Evolutionary conservation across 768 basidiomycete genomes (phyloP).

Genomic region (Hericium coralloides): DNA sequence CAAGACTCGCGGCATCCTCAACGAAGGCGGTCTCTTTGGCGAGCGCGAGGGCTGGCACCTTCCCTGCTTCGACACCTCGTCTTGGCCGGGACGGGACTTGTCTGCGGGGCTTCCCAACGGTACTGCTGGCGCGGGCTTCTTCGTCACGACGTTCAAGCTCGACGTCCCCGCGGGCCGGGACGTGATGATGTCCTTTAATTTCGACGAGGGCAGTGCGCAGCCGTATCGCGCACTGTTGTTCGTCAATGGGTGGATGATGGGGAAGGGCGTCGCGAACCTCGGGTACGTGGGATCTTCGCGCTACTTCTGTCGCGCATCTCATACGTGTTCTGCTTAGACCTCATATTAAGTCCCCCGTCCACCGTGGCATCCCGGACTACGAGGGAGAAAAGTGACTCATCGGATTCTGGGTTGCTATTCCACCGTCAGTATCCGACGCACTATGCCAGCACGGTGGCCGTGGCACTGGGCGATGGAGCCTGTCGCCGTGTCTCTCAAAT

Average conservation of each 20-base stretch:
- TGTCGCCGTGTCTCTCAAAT: constrained; percentile 12
- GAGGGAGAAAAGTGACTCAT: constrained; percentile 54
- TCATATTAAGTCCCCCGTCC: constrained; percentile 76
- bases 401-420: background rate
- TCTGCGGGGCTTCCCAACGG: constrained; percentile 47
- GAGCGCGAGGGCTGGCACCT: constrained; percentile 40
- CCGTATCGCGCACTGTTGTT: constrained; percentile 68
- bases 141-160: constrained; percentile 64
- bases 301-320: background rate
- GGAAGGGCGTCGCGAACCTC: constrained; percentile 39
- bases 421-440: no score
- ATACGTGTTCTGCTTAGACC: constrained; percentile 35
- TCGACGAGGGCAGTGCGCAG: constrained; percentile 51
- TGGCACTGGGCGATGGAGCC: constrained; percentile 26
- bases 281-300: constrained; percentile 13
- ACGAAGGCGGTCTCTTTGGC: constrained; percentile 36
- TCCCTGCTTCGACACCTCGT: constrained; percentile 50
- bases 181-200: constrained; percentile 62
- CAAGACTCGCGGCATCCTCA: constrained; percentile 38
- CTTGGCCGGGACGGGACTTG: constrained; percentile 51
- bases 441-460: constrained; percentile 8
- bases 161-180: constrained; percentile 51
- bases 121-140: constrained; percentile 74
- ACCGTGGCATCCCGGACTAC: constrained; percentile 71
- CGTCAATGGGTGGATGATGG: constrained; percentile 89